Evolutionary conservation across 2,329 filamentous ascomycete genomes (phyloP).

Genomic region (Apiospora pterosperma): DNA sequence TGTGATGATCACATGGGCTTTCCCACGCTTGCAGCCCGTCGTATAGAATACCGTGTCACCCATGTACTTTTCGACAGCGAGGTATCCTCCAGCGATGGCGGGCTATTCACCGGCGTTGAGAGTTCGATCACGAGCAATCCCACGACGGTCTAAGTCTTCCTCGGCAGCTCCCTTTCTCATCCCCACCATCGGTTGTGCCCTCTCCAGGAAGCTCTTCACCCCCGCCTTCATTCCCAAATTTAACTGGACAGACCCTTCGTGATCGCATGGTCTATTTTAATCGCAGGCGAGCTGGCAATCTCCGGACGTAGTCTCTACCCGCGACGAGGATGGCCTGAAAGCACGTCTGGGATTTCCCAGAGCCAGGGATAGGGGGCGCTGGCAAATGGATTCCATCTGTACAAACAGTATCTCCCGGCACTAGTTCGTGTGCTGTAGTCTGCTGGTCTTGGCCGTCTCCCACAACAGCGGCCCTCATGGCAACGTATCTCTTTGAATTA

Average conservation of each 20-base stretch:
- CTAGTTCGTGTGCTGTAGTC: slow-evolving; percentile 70
- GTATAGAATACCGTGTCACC: slow-evolving; percentile 75
- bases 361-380: neutral
- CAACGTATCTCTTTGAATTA: slow-evolving; percentile 73
- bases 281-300: slow-evolving; percentile 68
- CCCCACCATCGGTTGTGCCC: slow-evolving; percentile 30
- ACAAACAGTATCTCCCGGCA: slow-evolving; percentile 68
- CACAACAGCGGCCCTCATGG: slow-evolving; percentile 67
- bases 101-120: slow-evolving; percentile 74
- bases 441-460: slow-evolving; percentile 65
- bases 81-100: slow-evolving; percentile 77
- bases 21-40: slow-evolving; percentile 77
- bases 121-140: slow-evolving; percentile 61
- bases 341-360: neutral
- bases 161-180: slow-evolving; percentile 54
- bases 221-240: slow-evolving; percentile 8
- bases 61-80: slow-evolving; percentile 78
- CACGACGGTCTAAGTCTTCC: slow-evolving; percentile 43
- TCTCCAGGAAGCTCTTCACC: neutral
- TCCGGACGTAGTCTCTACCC: slow-evolving; percentile 63
- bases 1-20: slow-evolving; percentile 67
- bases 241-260: slow-evolving; percentile 28
- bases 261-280: slow-evolving; percentile 69
- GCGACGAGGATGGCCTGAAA: neutral
- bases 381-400: slow-evolving; percentile 28